A percentile compares a stretch with the other conserved stretches of the same genome.
These are phyloP conservation scores for Juncus effusus DNA, from an alignment of 176 grass and related monocot species.

Conservation along the genomic window DNA sequence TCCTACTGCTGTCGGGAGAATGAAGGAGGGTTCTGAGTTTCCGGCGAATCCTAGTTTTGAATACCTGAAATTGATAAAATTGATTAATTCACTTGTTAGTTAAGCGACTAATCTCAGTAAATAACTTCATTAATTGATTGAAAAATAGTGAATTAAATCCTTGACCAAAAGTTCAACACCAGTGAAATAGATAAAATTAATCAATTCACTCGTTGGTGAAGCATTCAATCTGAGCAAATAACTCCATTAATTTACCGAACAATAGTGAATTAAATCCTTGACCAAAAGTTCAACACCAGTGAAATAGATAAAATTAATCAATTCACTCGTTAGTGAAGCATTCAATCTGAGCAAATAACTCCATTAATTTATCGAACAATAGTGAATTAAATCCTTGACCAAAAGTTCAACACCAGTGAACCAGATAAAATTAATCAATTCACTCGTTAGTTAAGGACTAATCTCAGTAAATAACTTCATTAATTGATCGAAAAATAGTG, in stretches of 20 bases:
- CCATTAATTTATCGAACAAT: neutral
- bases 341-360: neutral
- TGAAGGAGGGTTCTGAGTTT: slow-evolving; percentile 81
- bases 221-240: neutral
- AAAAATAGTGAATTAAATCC: neutral
- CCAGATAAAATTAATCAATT: slow-evolving; percentile 10
- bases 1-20: slow-evolving; percentile 75
- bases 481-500: too few relatives aligned
- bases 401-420: neutral
- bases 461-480: neutral
- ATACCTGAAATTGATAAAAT: slow-evolving; percentile 55
- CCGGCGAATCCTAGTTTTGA: slow-evolving; percentile 87
- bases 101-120: neutral
- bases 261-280: neutral
- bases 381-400: neutral
- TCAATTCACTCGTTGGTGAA: too few relatives aligned
- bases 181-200: slow-evolving; percentile 8
- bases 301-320: neutral
- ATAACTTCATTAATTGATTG: too few relatives aligned
- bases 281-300: neutral
- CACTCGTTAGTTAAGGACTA: neutral
- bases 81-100: too few relatives aligned
- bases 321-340: too few relatives aligned
- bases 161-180: neutral
- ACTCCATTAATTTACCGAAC: too few relatives aligned